A percentile compares a stretch with the other conserved stretches of the same genome.
Evolutionary conservation across 1,284 basidiomycete species (phyloP).

Genomic region (Mycena sp.): DNA sequence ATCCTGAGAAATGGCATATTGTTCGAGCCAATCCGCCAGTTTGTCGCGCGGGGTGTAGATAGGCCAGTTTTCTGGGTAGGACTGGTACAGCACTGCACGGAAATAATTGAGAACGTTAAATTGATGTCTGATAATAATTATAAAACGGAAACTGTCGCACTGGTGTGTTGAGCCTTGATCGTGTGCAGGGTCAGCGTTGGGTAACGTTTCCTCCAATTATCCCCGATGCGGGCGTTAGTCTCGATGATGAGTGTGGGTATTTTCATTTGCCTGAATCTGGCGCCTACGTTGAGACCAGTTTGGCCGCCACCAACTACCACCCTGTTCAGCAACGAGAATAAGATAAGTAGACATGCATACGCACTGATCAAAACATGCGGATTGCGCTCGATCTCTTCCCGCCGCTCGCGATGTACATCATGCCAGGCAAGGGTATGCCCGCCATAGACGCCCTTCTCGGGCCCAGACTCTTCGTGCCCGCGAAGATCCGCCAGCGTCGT

Average conservation of each 20-base stretch:
- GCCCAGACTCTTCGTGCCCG: constrained; percentile 45
- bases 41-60: constrained; percentile 48
- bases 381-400: constrained; percentile 40
- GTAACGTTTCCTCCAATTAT: constrained; percentile 65
- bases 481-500: constrained; percentile 42
- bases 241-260: constrained; percentile 61
- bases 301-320: constrained; percentile 63
- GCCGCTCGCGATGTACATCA: constrained; percentile 38
- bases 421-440: constrained; percentile 45
- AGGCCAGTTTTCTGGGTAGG: constrained; percentile 49
- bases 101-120: neutral
- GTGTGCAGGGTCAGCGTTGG: constrained; percentile 59
- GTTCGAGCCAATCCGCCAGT: constrained; percentile 50
- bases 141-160: constrained; percentile 37
- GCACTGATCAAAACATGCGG: constrained; percentile 48
- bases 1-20: constrained; percentile 48
- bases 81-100: constrained; percentile 55
- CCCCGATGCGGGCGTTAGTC: constrained; percentile 55
- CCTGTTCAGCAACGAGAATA: neutral
- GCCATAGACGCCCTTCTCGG: constrained; percentile 43
- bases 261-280: constrained; percentile 63
- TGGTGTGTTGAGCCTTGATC: constrained; percentile 44
- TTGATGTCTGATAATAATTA: neutral
- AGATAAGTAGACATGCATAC: neutral
- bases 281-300: constrained; percentile 60